Percentiles rank a stretch among this genome's conserved stretches.
Conservation (phyloP, 1,139 yeast species). For the Candida albicans region DNA sequence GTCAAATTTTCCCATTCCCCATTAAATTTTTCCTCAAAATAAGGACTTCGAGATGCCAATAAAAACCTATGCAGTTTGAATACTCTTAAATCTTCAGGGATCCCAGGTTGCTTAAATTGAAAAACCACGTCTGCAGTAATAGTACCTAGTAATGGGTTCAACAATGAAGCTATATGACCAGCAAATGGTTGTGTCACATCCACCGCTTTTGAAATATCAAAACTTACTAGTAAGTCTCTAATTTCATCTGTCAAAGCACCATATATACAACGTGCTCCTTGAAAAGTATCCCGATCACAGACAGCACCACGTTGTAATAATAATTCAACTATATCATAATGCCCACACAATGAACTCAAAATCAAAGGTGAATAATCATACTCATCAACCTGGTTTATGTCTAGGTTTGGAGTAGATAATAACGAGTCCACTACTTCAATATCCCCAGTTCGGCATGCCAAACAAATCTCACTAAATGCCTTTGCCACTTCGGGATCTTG, state of each 20-base stretch:
- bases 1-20: conserved; percentile 25
- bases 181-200: conserved; percentile 76
- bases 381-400: conserved; percentile 64
- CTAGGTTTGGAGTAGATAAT: conserved; percentile 51
- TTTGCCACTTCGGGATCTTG: conserved; percentile 12
- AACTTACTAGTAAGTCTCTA: conserved; percentile 55
- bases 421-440: conserved; percentile 59
- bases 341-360: conserved; percentile 75
- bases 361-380: conserved; percentile 77
- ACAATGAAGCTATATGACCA: conserved; percentile 58
- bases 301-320: conserved; percentile 66
- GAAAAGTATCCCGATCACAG: conserved; percentile 76
- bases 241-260: conserved; percentile 74
- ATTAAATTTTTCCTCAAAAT: conserved; percentile 24
- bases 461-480: conserved; percentile 48
- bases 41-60: conserved; percentile 37
- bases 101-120: conserved; percentile 21
- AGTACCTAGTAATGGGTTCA: conserved; percentile 27
- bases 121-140: conserved; percentile 42
- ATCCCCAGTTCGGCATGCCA: conserved; percentile 72
- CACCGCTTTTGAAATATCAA: conserved; percentile 67
- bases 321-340: conserved; percentile 57
- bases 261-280: conserved; percentile 77
- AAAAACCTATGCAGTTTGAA: conserved; percentile 42
- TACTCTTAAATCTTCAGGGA: conserved; percentile 9